These are phyloP conservation scores for Spizellomyces punctatus DNA, from an alignment of 192 early-diverging fungal species.

Conservation along the genomic window DNA sequence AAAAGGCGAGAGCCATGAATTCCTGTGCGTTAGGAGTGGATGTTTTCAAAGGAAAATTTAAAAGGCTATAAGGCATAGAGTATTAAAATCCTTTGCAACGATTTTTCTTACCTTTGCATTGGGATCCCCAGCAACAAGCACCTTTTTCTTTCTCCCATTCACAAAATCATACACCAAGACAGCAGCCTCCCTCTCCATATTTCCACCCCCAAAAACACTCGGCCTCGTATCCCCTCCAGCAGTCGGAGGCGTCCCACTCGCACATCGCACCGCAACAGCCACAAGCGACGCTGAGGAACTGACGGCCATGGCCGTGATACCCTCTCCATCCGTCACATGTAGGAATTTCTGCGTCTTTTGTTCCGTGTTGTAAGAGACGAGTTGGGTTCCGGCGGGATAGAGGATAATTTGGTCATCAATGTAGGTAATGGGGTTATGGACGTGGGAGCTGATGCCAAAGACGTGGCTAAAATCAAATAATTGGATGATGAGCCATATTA, in stretches of 20 bases:
- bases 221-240: background rate
- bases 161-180: constrained; percentile 19
- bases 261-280: constrained; percentile 16
- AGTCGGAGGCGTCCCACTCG: background rate
- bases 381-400: constrained; percentile 55
- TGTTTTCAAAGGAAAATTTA: background rate
- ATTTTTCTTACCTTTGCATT: constrained; percentile 8
- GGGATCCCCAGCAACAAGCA: constrained; percentile 20
- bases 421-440: constrained; percentile 42
- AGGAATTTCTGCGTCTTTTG: constrained; percentile 55
- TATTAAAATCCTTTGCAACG: too few species aligned
- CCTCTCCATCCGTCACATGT: constrained; percentile 46
- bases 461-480: constrained; percentile 39
- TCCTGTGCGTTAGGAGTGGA: constrained; percentile 34
- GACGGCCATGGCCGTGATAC: constrained; percentile 46
- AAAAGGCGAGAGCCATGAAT: constrained; percentile 49
- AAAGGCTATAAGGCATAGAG: background rate
- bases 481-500: too few species aligned
- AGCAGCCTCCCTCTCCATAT: constrained; percentile 2
- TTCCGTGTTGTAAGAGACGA: constrained; percentile 57
- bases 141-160: constrained; percentile 36
- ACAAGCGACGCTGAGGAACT: constrained; percentile 20
- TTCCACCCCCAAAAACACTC: background rate
- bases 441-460: constrained; percentile 51
- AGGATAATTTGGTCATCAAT: constrained; percentile 54